A percentile compares a stretch with the other conserved stretches of the same genome.
phyloP scores from a whole-genome alignment of 2,329 filamentous ascomycete species.

The Diaporthe ilicicola region DNA sequence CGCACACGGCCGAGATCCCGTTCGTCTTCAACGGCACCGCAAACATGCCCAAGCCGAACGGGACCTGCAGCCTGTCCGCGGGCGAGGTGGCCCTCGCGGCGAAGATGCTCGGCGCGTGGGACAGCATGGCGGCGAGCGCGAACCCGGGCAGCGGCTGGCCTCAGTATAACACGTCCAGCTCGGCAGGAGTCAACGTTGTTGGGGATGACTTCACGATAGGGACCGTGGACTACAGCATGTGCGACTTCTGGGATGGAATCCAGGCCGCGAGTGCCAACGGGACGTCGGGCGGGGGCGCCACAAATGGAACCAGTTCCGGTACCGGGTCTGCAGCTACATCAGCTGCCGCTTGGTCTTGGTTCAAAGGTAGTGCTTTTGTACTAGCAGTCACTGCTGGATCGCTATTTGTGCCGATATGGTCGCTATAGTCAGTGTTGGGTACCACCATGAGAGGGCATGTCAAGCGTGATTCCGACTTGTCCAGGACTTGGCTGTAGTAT shows the following conservation, averaged over 20 bases:
- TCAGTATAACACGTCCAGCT: not conserved
- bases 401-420: not conserved
- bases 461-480: not conserved
- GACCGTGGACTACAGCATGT: conserved; percentile 28
- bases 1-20: conserved; percentile 42
- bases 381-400: not conserved
- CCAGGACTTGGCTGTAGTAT: not conserved
- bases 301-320: not conserved
- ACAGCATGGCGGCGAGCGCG: conserved; percentile 38
- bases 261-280: not conserved
- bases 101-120: conserved; percentile 40
- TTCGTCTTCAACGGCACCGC: conserved; percentile 41
- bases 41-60: conserved; percentile 36
- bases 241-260: conserved; percentile 27
- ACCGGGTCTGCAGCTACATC: not conserved
- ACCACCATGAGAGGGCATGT: no score
- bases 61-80: conserved; percentile 38
- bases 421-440: not conserved
- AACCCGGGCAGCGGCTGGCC: conserved; percentile 34
- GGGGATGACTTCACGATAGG: not conserved
- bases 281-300: not conserved
- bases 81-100: conserved; percentile 36
- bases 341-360: not conserved
- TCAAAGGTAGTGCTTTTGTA: not conserved
- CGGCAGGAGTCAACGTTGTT: conserved; percentile 21